Evolutionary conservation across 129 eudicot genomes (phyloP).

Genomic region (Dittrichia graveolens): DNA sequence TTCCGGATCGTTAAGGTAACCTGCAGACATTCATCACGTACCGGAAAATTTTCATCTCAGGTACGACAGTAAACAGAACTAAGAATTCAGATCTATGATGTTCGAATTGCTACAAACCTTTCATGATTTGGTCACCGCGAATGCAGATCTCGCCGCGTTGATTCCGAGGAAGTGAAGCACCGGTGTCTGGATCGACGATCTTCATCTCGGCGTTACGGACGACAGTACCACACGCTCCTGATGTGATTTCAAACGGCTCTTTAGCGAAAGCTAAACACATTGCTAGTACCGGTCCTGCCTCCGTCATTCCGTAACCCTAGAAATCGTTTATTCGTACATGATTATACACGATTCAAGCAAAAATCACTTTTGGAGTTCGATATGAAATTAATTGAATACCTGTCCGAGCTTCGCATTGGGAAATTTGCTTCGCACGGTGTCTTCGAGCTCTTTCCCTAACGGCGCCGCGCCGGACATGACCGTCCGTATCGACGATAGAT

Average conservation of each 20-base stretch:
- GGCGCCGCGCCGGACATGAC: conserved; percentile 98
- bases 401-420: conserved; percentile 88
- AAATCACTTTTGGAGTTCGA: neutral
- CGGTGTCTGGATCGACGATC: conserved; percentile 75
- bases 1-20: conserved; percentile 82
- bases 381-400: conserved; percentile 40
- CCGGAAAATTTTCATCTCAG: neutral
- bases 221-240: conserved; percentile 91
- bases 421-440: conserved; percentile 66
- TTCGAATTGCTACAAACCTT: conserved; percentile 47
- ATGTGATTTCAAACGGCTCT: conserved; percentile 75
- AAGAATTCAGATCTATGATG: neutral
- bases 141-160: conserved; percentile 91
- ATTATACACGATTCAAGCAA: neutral
- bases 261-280: conserved; percentile 95
- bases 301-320: conserved; percentile 99
- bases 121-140: conserved; percentile 92
- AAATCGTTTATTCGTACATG: neutral
- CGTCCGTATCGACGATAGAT: conserved; percentile 64
- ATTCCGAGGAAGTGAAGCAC: conserved; percentile 63
- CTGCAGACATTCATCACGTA: conserved; percentile 28
- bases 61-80: neutral
- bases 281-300: conserved; percentile 93
- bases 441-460: conserved; percentile 86
- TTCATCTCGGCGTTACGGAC: conserved; percentile 91